Conservation (phyloP, 306 rosid genomes). For the Vigna reflexopilosa region DNA sequence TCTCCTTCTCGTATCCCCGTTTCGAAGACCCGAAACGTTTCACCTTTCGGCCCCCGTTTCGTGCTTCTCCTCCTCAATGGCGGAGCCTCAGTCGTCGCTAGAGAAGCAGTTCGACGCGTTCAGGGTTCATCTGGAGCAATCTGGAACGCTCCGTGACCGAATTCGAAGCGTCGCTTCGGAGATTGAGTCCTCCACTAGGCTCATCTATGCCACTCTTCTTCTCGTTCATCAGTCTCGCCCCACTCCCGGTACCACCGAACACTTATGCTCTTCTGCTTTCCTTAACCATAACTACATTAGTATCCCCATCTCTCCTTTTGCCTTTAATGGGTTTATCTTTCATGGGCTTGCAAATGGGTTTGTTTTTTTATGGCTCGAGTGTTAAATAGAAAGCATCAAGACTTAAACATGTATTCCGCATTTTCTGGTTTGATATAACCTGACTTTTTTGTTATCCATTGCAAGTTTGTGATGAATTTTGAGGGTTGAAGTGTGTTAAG, state of each 20-base stretch:
- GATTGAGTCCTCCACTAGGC: constrained; percentile 79
- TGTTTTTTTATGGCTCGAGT: not conserved
- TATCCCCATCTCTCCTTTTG: not conserved
- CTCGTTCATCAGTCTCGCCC: constrained; percentile 90
- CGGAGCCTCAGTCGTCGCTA: constrained; percentile 54
- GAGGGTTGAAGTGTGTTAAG: not conserved
- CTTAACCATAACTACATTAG: constrained; percentile 8
- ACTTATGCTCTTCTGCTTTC: not conserved
- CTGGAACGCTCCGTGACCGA: constrained; percentile 78
- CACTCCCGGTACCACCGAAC: constrained; percentile 63
- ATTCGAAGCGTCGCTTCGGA: constrained; percentile 77
- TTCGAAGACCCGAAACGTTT: constrained; percentile 36
- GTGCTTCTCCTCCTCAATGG: constrained; percentile 55
- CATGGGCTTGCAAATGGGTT: not conserved
- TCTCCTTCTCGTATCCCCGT: constrained; percentile 27
- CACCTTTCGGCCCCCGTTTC: constrained; percentile 32
- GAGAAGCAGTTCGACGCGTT: constrained; percentile 82
- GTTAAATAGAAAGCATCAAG: not conserved
- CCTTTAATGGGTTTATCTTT: no score
- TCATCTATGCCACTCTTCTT: constrained; percentile 76
- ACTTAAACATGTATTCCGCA: not conserved
- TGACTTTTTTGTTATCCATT: not conserved
- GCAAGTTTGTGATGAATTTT: not conserved
- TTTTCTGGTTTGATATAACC: not conserved
- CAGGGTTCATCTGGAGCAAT: constrained; percentile 71